Percentiles rank a stretch among this genome's conserved stretches.
Conservation (phyloP, 345 rosid species). For the Viola odorata region DNA sequence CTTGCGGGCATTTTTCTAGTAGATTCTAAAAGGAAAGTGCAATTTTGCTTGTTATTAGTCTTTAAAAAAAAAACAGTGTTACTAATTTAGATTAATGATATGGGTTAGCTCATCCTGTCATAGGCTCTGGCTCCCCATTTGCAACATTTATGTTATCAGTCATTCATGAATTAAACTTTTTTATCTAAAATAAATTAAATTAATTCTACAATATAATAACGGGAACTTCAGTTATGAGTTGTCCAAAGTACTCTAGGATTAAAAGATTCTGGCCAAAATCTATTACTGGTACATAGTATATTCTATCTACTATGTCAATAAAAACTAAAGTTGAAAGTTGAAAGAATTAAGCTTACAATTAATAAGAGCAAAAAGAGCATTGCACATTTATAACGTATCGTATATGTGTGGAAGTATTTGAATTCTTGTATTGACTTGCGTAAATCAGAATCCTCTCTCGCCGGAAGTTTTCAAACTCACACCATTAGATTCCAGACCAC, state of each 20-base stretch:
- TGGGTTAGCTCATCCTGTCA: too few species aligned
- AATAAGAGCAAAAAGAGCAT: conserved; percentile 11
- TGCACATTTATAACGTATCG: neutral
- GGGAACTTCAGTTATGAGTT: neutral
- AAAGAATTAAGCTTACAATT: conserved; percentile 22
- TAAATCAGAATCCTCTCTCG: neutral
- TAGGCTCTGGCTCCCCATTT: too few species aligned
- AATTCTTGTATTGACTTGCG: neutral
- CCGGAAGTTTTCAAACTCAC: conserved; percentile 23
- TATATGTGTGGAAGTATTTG: neutral
- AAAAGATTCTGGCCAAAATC: neutral
- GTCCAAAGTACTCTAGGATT: neutral
- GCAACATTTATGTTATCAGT: too few species aligned
- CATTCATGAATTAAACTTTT: too few species aligned
- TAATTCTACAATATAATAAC: neutral
- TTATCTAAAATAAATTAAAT: too few species aligned
- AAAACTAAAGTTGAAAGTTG: too few species aligned
- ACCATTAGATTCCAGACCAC: conserved; percentile 3
- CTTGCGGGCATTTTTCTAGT: too few species aligned
- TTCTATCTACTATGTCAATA: conserved; percentile 10
- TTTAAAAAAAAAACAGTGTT: too few species aligned
- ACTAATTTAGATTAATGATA: too few species aligned
- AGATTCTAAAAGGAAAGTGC: too few species aligned
- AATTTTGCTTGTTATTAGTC: too few species aligned
- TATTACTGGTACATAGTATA: neutral